phyloP scores from a whole-genome alignment of 805 yeast genomes.

The Saccharomycopsis capsularis region DNA sequence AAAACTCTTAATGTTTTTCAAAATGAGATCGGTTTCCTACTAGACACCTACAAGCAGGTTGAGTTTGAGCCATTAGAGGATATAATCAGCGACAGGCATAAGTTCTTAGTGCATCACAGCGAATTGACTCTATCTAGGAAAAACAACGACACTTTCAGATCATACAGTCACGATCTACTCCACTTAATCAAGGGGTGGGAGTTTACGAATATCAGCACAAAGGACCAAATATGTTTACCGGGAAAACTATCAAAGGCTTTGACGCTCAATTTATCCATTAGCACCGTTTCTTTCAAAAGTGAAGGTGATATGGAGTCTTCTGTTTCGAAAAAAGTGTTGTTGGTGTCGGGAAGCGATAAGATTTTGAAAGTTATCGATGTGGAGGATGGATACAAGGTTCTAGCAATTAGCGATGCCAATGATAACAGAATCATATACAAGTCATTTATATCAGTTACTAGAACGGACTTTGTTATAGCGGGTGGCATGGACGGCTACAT shows the following conservation, averaged over 20 bases:
- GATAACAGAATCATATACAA: slow-evolving; percentile 29
- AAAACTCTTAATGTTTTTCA: slow-evolving; percentile 45
- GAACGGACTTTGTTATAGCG: slow-evolving; percentile 28
- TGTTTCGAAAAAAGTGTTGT: slow-evolving; percentile 12
- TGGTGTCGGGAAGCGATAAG: slow-evolving; percentile 24
- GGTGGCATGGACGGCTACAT: slow-evolving; percentile 51
- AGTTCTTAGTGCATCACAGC: slow-evolving; percentile 25
- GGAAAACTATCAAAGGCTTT: slow-evolving; percentile 14
- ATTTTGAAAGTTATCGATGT: slow-evolving; percentile 22
- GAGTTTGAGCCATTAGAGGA: slow-evolving; percentile 32
- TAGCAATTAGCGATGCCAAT: background rate
- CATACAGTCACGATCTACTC: background rate
- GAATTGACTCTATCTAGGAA: slow-evolving; percentile 1
- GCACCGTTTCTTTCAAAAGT: slow-evolving; percentile 23
- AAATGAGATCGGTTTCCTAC: slow-evolving; percentile 24
- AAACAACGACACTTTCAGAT: background rate
- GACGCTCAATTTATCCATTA: slow-evolving; percentile 23
- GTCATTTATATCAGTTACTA: slow-evolving; percentile 29
- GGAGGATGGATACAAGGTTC: background rate
- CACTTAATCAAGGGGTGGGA: slow-evolving; percentile 12
- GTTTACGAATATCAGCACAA: background rate
- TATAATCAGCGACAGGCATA: slow-evolving; percentile 34
- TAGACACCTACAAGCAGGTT: slow-evolving; percentile 8
- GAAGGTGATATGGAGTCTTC: slow-evolving; percentile 2
- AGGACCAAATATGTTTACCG: background rate